These are phyloP conservation scores for Auriscalpium orientale DNA, from an alignment of 768 basidiomycete species.

Conservation along the genomic window DNA sequence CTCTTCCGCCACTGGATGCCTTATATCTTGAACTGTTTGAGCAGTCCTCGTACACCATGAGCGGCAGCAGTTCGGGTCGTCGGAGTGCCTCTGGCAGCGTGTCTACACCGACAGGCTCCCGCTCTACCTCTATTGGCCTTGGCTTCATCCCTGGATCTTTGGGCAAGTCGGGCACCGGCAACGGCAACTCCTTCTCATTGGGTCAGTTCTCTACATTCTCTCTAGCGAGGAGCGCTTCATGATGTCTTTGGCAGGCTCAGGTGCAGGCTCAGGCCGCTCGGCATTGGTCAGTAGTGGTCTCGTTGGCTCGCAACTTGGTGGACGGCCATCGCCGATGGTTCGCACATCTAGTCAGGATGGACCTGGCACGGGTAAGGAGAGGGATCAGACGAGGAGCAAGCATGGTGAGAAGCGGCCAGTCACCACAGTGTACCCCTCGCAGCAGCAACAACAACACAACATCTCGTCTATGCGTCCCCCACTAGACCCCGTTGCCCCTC, in stretches of 20 bases:
- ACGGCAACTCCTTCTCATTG: slow-evolving; percentile 40
- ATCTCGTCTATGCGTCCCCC: slow-evolving; percentile 26
- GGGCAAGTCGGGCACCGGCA: slow-evolving; percentile 24
- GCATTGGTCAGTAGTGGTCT: slow-evolving; percentile 47
- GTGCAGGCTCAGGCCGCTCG: slow-evolving; percentile 30
- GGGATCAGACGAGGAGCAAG: slow-evolving; percentile 66
- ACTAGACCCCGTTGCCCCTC: slow-evolving; percentile 67
- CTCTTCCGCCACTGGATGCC: slow-evolving; percentile 80
- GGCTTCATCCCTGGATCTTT: slow-evolving; percentile 30
- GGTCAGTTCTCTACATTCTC: slow-evolving; percentile 59
- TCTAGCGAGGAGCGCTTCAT: slow-evolving; percentile 66
- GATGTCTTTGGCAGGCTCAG: slow-evolving; percentile 25
- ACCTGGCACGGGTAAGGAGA: slow-evolving; percentile 34
- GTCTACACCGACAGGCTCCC: slow-evolving; percentile 29
- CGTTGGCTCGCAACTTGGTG: slow-evolving; percentile 41
- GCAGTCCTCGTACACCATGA: slow-evolving; percentile 40
- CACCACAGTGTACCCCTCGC: slow-evolving; percentile 34
- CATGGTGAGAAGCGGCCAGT: slow-evolving; percentile 77
- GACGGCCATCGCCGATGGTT: slow-evolving; percentile 47
- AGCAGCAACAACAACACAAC: slow-evolving; percentile 13
- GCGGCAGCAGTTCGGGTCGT: slow-evolving; percentile 59
- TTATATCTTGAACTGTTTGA: slow-evolving; percentile 83
- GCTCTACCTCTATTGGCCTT: slow-evolving; percentile 45
- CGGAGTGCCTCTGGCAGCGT: slow-evolving; percentile 43
- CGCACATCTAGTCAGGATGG: slow-evolving; percentile 50